Percentiles rank a stretch among this genome's conserved stretches.
Evolutionary conservation across 2,329 filamentous ascomycete genomes (phyloP).

Genomic region (Colletotrichum filicis): DNA sequence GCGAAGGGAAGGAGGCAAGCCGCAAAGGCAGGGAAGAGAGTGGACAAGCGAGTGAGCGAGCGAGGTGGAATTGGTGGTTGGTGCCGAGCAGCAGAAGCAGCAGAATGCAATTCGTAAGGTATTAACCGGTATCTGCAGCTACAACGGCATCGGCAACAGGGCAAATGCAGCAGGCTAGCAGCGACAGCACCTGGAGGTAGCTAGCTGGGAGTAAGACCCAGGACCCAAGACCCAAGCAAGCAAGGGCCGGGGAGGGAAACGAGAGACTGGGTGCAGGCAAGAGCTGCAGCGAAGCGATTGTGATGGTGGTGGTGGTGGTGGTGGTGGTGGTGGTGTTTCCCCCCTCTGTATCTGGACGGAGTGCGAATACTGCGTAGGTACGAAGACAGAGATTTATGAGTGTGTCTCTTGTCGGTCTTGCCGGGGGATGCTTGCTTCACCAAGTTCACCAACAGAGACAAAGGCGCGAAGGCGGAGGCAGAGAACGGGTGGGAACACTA

Average conservation of each 20-base stretch:
- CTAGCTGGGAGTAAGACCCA: conserved; percentile 5
- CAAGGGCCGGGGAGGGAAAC: conserved; percentile 21
- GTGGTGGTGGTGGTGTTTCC: background rate
- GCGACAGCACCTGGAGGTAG: background rate
- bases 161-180: background rate
- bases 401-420: background rate
- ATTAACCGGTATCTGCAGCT: conserved; percentile 25
- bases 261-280: conserved; percentile 15
- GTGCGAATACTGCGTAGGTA: background rate
- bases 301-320: conserved; percentile 15
- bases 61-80: conserved; percentile 16
- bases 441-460: background rate
- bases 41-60: conserved; percentile 12
- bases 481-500: background rate
- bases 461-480: conserved; percentile 1
- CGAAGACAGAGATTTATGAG: background rate
- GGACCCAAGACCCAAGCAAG: background rate
- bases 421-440: conserved; percentile 21
- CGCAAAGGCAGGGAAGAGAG: conserved; percentile 1
- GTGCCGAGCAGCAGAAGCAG: conserved; percentile 10
- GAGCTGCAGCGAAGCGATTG: conserved; percentile 27
- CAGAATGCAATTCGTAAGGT: background rate
- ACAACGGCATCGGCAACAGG: conserved; percentile 18
- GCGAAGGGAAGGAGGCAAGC: conserved; percentile 18
- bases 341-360: background rate